phyloP scores from a whole-genome alignment of 768 basidiomycete species.

The Gyrodon lividus region DNA sequence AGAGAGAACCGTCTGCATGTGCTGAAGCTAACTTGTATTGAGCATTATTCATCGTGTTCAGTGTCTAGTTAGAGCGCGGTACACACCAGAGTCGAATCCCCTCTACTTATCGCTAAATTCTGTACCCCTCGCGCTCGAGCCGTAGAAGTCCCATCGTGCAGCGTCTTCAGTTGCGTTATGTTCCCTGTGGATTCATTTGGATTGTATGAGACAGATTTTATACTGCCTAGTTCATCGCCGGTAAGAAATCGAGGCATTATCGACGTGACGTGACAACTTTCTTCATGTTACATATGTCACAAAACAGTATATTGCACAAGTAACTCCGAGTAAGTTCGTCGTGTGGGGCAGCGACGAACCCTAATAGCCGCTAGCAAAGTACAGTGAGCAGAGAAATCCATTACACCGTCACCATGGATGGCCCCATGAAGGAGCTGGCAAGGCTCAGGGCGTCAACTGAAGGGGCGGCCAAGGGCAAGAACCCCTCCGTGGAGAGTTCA shows the following conservation, averaged over 20 bases:
- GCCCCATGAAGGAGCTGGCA: conserved; percentile 71
- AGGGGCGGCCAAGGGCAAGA: conserved; percentile 47
- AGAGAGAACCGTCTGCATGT: conserved; percentile 56
- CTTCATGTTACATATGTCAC: background rate
- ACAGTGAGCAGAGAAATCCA: background rate
- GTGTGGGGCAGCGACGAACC: background rate
- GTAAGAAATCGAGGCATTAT: conserved; percentile 67
- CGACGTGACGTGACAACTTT: conserved; percentile 24
- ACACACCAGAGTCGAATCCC: conserved; percentile 41
- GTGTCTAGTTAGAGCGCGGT: conserved; percentile 1
- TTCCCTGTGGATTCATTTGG: conserved; percentile 29
- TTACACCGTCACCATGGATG: conserved; percentile 55
- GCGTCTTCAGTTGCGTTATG: conserved; percentile 35
- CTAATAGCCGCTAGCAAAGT: background rate
- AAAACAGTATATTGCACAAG: background rate
- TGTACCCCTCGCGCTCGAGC: conserved; percentile 40
- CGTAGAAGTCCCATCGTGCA: conserved; percentile 32
- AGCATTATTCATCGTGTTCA: conserved; percentile 24
- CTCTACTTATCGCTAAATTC: conserved; percentile 34
- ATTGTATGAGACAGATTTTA: conserved; percentile 58
- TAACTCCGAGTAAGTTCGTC: background rate
- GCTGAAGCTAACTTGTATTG: conserved; percentile 66
- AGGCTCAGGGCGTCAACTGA: conserved; percentile 69
- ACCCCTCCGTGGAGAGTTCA: conserved; percentile 53
- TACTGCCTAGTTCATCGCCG: conserved; percentile 77